Conservation (phyloP, 768 basidiomycete genomes). For the Trichaptum fuscoviolaceum region DNA sequence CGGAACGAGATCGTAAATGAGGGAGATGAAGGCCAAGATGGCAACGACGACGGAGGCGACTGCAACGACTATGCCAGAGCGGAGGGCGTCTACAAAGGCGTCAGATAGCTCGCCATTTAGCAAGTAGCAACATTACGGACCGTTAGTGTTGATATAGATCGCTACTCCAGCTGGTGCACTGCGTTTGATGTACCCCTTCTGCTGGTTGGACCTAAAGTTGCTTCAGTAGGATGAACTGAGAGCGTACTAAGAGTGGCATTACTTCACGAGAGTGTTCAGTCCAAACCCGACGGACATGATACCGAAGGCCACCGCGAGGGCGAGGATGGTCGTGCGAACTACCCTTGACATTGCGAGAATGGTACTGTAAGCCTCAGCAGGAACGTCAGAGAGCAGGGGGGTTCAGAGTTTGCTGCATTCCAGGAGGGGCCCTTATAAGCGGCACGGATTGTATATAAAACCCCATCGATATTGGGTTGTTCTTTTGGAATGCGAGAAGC, state of each 20-base stretch:
- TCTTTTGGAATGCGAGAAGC: no score
- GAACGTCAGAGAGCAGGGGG: no score
- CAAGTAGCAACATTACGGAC: slow-evolving; percentile 1
- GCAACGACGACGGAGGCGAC: slow-evolving; percentile 29
- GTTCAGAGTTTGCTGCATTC: no score
- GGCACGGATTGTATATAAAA: no score
- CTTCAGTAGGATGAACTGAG: background rate
- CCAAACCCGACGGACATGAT: slow-evolving; percentile 24
- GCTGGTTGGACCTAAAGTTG: slow-evolving; percentile 5
- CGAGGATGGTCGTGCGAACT: slow-evolving; percentile 22
- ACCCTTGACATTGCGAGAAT: no score
- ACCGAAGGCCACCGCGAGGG: slow-evolving; percentile 25
- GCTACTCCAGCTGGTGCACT: background rate
- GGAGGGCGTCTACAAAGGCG: slow-evolving; percentile 32
- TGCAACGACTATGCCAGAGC: slow-evolving; percentile 32
- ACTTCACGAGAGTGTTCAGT: slow-evolving; percentile 30
- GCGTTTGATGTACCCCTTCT: slow-evolving; percentile 4
- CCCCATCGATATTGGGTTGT: no score
- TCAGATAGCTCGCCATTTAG: background rate
- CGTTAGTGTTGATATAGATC: slow-evolving; percentile 3
- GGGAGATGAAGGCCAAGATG: slow-evolving; percentile 24
- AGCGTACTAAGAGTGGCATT: background rate
- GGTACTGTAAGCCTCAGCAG: no score
- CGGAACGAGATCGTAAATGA: slow-evolving; percentile 20
- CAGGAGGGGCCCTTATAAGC: no score